These are phyloP conservation scores for Brassica hybrid DNA, from an alignment of 441 rosid genomes.

Conservation along the genomic window DNA sequence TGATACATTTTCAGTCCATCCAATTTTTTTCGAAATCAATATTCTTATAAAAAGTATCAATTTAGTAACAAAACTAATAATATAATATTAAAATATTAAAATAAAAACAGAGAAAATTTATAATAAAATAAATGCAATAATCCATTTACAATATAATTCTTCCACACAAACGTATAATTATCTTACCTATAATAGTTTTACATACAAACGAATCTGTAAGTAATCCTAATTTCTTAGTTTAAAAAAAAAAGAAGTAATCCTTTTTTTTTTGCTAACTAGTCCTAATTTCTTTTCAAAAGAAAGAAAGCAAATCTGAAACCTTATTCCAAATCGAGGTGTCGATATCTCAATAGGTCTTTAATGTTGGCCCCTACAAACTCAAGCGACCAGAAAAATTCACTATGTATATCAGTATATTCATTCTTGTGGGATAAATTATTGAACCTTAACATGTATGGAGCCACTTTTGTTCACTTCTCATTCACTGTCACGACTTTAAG, in stretches of 20 bases:
- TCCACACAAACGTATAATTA: neutral
- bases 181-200: neutral
- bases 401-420: slow-evolving; percentile 14
- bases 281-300: too few species aligned
- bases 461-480: slow-evolving; percentile 32
- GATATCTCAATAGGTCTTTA: slow-evolving; percentile 10
- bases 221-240: neutral
- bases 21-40: too few species aligned
- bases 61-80: too few species aligned
- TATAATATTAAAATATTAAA: too few species aligned
- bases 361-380: slow-evolving; percentile 37
- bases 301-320: neutral
- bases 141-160: too few species aligned
- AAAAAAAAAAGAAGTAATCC: too few species aligned
- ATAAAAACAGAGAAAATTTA: too few species aligned
- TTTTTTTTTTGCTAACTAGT: too few species aligned
- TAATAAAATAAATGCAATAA: too few species aligned
- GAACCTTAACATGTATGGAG: slow-evolving; percentile 14
- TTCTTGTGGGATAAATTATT: slow-evolving; percentile 30
- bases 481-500: slow-evolving; percentile 21
- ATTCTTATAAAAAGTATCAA: too few species aligned
- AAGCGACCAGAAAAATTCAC: slow-evolving; percentile 33
- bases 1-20: too few species aligned
- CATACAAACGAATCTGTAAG: neutral
- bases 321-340: slow-evolving; percentile 12